These are phyloP conservation scores for Russula olivacea DNA, from an alignment of 768 basidiomycete genomes.

Conservation along the genomic window DNA sequence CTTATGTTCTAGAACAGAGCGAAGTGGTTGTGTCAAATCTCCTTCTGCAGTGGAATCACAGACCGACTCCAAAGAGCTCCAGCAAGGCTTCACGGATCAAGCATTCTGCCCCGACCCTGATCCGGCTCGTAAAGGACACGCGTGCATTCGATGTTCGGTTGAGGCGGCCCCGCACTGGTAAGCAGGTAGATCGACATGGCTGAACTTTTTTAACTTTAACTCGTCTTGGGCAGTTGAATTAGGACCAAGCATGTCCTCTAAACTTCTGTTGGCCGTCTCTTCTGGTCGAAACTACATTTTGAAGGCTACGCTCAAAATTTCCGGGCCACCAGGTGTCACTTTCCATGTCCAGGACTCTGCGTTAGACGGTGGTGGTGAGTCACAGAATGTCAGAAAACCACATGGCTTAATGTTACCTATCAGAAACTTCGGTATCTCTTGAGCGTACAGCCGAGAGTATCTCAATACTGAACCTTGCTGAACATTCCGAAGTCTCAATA, in stretches of 20 bases:
- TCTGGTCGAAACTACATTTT: slow-evolving; percentile 65
- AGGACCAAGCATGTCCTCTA: slow-evolving; percentile 54
- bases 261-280: slow-evolving; percentile 49
- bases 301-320: slow-evolving; percentile 48
- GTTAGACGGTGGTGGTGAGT: slow-evolving; percentile 36
- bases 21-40: slow-evolving; percentile 62
- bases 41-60: slow-evolving; percentile 58
- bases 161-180: slow-evolving; percentile 44
- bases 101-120: slow-evolving; percentile 37
- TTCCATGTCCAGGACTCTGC: slow-evolving; percentile 42
- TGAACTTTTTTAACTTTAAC: slow-evolving; percentile 10
- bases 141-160: slow-evolving; percentile 59
- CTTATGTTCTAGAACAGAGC: slow-evolving; percentile 59
- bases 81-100: slow-evolving; percentile 24
- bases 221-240: slow-evolving; percentile 38
- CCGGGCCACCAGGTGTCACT: slow-evolving; percentile 47
- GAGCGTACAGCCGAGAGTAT: slow-evolving; percentile 41
- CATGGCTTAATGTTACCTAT: neutral
- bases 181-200: slow-evolving; percentile 18
- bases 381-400: neutral
- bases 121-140: slow-evolving; percentile 59
- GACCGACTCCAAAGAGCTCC: slow-evolving; percentile 31
- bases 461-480: slow-evolving; percentile 43
- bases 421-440: slow-evolving; percentile 28
- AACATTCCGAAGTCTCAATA: slow-evolving; percentile 43